Base-by-base conservation (phyloP, 352 stramenopile species). In the Phytopythium vexans region DNA sequence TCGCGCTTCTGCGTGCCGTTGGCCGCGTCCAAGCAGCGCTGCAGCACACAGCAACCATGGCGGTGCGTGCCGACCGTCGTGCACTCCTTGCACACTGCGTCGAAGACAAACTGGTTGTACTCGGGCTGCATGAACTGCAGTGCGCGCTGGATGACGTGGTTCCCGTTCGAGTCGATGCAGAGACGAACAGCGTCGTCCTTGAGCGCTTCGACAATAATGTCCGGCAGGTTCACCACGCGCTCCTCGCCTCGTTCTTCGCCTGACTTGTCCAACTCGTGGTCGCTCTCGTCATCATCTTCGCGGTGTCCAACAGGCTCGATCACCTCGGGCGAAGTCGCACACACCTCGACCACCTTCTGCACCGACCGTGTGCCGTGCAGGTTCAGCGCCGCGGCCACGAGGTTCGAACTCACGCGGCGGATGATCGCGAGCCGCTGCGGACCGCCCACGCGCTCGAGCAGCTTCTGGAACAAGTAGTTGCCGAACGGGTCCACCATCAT, bases 391-490 rank as follows among this genome's bases (percentile, higher is more conserved):
- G 95, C 96, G 50, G 96, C 94, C 5, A 99, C 95, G 35, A 99
- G 81, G 50, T 97, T 87, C 2, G 79, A 73, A 51, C 90, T 89
- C 21, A 99, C 96, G 53, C 83, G 94, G n/a, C 73, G 76, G 37
- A 99, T 82, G 60, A 99, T 94, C 56, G 88, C 92, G 21, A 97
- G 71, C 0, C 96, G 84, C 62, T 98, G 90, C 39, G 88, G 80
- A 5, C 87, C 75, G 34, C 77, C 92, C 46, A 97, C 95, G 45
- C 97, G 91, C 58, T 99, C 97, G 31, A 99, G 73, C 34, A 99
- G 92, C 72, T 99, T 99, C 74, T 99, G 97, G 68, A 99, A 99
- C 10, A 99, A 70, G 58, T 99, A 99, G 66, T 99, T 99, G 6
- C 97, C 97, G 69, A 99, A 99, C 6, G 96, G 96, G 68, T 99